A percentile compares a stretch with the other conserved stretches of the same genome.
phyloP scores from a whole-genome alignment of 176 grass and related monocot species.

The Alopecurus myosuroides region DNA sequence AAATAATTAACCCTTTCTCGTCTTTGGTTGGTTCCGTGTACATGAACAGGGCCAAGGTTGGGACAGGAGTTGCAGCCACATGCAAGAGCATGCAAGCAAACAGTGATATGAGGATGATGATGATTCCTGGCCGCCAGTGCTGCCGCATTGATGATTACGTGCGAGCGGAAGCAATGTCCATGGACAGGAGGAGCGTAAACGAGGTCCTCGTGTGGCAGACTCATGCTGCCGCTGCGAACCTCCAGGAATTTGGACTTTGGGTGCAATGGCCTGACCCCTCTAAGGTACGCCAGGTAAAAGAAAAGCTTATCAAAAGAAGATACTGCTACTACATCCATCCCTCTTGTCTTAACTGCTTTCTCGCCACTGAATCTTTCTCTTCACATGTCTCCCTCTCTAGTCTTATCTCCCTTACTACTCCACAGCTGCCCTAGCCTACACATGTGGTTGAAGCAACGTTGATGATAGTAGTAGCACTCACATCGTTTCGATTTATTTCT shows the following conservation, averaged over 20 bases:
- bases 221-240: slow-evolving; percentile 40
- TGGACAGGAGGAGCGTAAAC: slow-evolving; percentile 49
- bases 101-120: slow-evolving; percentile 32
- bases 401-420: slow-evolving; percentile 17
- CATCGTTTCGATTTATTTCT: neutral
- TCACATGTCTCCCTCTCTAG: slow-evolving; percentile 30
- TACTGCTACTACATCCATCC: slow-evolving; percentile 3
- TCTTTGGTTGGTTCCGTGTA: slow-evolving; percentile 1
- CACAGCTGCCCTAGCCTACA: neutral
- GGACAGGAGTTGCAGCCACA: slow-evolving; percentile 34
- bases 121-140: slow-evolving; percentile 41
- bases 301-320: slow-evolving; percentile 45
- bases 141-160: slow-evolving; percentile 66
- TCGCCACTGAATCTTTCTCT: slow-evolving; percentile 35
- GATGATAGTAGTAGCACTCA: neutral
- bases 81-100: slow-evolving; percentile 48
- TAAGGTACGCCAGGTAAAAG: slow-evolving; percentile 53
- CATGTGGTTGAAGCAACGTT: slow-evolving; percentile 1
- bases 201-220: slow-evolving; percentile 43
- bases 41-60: slow-evolving; percentile 59
- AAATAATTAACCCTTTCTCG: neutral
- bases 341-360: slow-evolving; percentile 57
- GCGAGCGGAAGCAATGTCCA: slow-evolving; percentile 43
- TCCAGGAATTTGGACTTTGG: slow-evolving; percentile 46
- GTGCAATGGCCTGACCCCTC: slow-evolving; percentile 59